A percentile compares a stretch with the other conserved stretches of the same genome.
These are phyloP conservation scores for Protostelium mycophagum DNA, from an alignment of 78 protist genomes.

Conservation along the genomic window DNA sequence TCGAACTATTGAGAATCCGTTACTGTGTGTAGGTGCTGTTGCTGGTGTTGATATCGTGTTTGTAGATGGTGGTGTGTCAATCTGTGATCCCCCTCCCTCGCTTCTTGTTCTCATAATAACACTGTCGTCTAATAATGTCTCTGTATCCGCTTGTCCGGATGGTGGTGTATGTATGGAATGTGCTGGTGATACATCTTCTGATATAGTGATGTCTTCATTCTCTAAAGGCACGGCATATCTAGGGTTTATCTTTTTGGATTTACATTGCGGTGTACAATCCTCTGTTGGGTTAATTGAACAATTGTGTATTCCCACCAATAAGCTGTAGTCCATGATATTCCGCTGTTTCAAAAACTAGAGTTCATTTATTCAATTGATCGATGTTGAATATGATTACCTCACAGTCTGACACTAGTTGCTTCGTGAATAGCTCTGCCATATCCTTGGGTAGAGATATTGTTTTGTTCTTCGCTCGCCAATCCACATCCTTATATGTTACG, in stretches of 20 bases:
- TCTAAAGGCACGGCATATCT: neutral
- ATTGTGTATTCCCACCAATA: slow-evolving; percentile 23
- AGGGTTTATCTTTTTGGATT: neutral
- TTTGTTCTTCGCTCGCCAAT: neutral
- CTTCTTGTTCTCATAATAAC: neutral
- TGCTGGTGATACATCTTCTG: neutral
- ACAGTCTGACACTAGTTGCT: neutral
- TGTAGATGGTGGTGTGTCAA: neutral
- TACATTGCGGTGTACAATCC: neutral
- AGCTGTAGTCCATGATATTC: slow-evolving; percentile 23
- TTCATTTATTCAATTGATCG: neutral
- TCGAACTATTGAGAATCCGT: neutral
- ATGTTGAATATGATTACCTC: neutral
- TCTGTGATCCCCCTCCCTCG: neutral
- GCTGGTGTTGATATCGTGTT: too few relatives aligned
- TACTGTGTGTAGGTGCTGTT: too few relatives aligned
- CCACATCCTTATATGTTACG: neutral
- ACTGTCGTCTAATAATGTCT: neutral
- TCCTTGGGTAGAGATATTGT: neutral
- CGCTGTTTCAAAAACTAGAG: neutral
- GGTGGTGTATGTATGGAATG: neutral
- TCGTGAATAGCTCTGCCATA: neutral
- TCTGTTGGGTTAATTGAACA: neutral
- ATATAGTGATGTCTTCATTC: neutral
- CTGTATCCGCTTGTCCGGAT: neutral